These are phyloP conservation scores for Botrytis medusae DNA, from an alignment of 2,329 filamentous ascomycete genomes.

Conservation along the genomic window DNA sequence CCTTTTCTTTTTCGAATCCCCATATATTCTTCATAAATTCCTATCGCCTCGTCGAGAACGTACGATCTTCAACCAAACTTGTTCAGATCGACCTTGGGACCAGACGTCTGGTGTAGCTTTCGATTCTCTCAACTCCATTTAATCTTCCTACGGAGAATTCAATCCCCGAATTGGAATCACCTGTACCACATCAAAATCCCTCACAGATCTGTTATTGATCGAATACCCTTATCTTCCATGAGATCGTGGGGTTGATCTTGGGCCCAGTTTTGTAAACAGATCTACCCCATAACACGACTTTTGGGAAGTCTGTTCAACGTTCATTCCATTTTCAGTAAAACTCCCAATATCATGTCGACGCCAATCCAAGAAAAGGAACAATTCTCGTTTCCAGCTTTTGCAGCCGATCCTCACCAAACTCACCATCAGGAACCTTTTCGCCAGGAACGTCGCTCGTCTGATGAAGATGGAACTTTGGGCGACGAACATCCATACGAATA, in stretches of 20 bases:
- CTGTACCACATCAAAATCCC: neutral
- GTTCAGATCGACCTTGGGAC: neutral
- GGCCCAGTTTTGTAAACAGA: slow-evolving; percentile 14
- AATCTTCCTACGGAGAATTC: neutral
- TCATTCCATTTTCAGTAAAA: neutral
- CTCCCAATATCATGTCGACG: slow-evolving; percentile 33
- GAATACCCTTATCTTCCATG: neutral
- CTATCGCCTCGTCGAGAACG: slow-evolving; percentile 7
- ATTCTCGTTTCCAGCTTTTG: slow-evolving; percentile 38
- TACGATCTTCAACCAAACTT: slow-evolving; percentile 6
- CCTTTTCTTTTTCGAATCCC: neutral
- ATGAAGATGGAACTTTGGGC: slow-evolving; percentile 39
- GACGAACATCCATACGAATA: slow-evolving; percentile 25
- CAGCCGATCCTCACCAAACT: slow-evolving; percentile 23
- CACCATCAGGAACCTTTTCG: slow-evolving; percentile 1
- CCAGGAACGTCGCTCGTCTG: slow-evolving; percentile 34
- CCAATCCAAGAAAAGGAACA: slow-evolving; percentile 38
- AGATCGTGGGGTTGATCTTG: slow-evolving; percentile 17
- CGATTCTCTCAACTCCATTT: neutral
- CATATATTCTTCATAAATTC: neutral
- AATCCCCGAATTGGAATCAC: neutral
- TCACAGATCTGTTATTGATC: neutral
- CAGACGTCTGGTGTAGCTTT: neutral
- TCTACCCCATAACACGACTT: slow-evolving; percentile 2
- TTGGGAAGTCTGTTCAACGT: neutral